Conservation (phyloP, 495 filamentous ascomycete species). For the Physcia stellaris region DNA sequence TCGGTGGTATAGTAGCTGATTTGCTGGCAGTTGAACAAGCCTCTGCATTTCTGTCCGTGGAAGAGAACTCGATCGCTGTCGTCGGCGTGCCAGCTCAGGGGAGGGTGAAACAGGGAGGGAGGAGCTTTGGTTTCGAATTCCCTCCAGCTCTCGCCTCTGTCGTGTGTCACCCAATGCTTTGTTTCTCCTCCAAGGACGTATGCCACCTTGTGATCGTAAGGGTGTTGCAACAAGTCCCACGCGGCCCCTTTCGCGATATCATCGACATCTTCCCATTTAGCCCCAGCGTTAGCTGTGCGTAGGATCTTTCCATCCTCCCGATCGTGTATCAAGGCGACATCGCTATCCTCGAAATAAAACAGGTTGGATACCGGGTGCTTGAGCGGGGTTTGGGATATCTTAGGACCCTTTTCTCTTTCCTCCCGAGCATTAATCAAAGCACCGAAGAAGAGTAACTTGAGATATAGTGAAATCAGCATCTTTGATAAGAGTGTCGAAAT, state of each 20-base stretch:
- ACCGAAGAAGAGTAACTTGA: no score
- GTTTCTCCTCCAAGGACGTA: conserved; percentile 55
- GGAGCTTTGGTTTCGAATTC: conserved; percentile 46
- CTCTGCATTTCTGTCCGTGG: conserved; percentile 50
- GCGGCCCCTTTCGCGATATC: conserved; percentile 49
- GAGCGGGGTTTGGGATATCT: conserved; percentile 41
- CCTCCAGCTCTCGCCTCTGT: conserved; percentile 69
- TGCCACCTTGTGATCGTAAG: conserved; percentile 61
- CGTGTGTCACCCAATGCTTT: conserved; percentile 64
- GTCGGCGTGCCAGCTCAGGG: conserved; percentile 63
- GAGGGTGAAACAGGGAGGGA: conserved; percentile 27
- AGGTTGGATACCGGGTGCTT: conserved; percentile 46
- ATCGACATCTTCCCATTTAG: conserved; percentile 52
- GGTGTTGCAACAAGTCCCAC: conserved; percentile 51
- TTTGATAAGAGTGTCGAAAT: no score
- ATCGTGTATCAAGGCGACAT: conserved; percentile 58
- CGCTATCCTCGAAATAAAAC: conserved; percentile 78
- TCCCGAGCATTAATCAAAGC: no score
- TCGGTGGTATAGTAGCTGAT: conserved; percentile 67
- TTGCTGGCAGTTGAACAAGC: conserved; percentile 22
- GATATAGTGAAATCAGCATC: no score
- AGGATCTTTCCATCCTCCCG: conserved; percentile 39
- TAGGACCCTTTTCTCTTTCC: conserved; percentile 38
- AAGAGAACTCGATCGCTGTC: conserved; percentile 76
- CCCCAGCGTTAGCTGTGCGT: conserved; percentile 66